Percentiles rank a stretch among this genome's conserved stretches.
Conservation (phyloP, 2,329 filamentous ascomycete genomes). For the Xylariaceae sp. region DNA sequence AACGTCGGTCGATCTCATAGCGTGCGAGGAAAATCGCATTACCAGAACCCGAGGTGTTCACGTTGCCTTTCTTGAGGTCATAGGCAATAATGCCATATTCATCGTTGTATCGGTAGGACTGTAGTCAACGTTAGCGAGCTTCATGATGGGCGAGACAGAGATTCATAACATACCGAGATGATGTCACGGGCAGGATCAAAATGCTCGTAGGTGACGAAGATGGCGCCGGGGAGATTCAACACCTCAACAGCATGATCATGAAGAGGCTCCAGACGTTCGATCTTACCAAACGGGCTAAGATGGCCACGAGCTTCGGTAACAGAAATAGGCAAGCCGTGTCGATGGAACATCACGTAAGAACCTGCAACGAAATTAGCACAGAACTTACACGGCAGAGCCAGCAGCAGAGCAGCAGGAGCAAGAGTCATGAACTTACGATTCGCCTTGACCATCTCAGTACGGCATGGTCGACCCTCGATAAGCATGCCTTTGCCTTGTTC, state of each 20-base stretch:
- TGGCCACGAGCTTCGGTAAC: constrained; percentile 39
- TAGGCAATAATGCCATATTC: constrained; percentile 31
- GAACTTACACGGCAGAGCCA: neutral
- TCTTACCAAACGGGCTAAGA: constrained; percentile 40
- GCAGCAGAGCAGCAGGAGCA: neutral
- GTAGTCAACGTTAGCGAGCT: constrained; percentile 13
- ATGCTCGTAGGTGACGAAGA: constrained; percentile 46
- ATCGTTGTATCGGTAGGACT: constrained; percentile 35
- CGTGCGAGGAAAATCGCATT: constrained; percentile 30
- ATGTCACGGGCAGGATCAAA: constrained; percentile 50
- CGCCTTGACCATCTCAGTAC: constrained; percentile 55
- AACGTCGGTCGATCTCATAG: constrained; percentile 34
- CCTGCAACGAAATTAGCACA: constrained; percentile 36
- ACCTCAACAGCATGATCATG: constrained; percentile 31
- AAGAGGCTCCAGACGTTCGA: constrained; percentile 38
- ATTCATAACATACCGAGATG: constrained; percentile 37
- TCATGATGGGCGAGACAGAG: neutral
- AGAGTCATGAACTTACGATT: constrained; percentile 42
- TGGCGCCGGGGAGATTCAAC: constrained; percentile 33
- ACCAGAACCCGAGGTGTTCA: constrained; percentile 23
- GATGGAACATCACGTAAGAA: constrained; percentile 43
- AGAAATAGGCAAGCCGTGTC: constrained; percentile 31
- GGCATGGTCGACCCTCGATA: constrained; percentile 53
- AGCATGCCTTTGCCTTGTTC: constrained; percentile 41
- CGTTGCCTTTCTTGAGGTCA: constrained; percentile 31